These are phyloP conservation scores for Urochloa ruziziensis DNA, from an alignment of 176 grass and related monocot genomes.

Conservation along the genomic window DNA sequence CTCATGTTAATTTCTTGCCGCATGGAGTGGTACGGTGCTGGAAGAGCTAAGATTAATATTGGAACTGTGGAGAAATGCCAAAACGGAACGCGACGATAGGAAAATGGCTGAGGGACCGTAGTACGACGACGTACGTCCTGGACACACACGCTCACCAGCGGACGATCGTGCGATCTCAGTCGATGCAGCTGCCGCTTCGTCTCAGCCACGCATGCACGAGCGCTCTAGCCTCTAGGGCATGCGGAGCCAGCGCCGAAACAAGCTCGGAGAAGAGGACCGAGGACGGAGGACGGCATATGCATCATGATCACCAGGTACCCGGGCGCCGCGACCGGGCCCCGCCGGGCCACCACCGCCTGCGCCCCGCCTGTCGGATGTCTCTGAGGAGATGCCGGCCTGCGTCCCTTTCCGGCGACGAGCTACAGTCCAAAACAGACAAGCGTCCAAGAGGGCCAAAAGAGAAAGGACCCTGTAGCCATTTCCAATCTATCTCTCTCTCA, in stretches of 20 bases:
- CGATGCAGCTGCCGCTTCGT: too few relatives aligned
- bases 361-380: background rate
- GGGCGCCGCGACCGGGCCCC: background rate
- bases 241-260: background rate
- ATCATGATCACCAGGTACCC: background rate
- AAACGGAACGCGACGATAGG: background rate
- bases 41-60: too few relatives aligned
- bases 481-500: background rate
- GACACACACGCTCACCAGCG: too few relatives aligned
- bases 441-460: slow-evolving; percentile 27
- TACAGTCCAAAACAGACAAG: slow-evolving; percentile 28
- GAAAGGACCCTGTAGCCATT: background rate
- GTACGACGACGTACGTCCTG: background rate
- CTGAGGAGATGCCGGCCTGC: background rate
- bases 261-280: background rate
- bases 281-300: background rate
- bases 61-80: background rate
- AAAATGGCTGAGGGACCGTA: background rate
- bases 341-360: background rate
- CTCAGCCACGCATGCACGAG: too few relatives aligned
- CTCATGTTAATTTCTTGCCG: background rate
- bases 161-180: too few relatives aligned
- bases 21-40: too few relatives aligned
- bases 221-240: background rate
- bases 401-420: background rate